Percentiles rank a stretch among this genome's conserved stretches.
Conservation (phyloP, 75 land plant genomes). For the Pinus tabuliformis region DNA sequence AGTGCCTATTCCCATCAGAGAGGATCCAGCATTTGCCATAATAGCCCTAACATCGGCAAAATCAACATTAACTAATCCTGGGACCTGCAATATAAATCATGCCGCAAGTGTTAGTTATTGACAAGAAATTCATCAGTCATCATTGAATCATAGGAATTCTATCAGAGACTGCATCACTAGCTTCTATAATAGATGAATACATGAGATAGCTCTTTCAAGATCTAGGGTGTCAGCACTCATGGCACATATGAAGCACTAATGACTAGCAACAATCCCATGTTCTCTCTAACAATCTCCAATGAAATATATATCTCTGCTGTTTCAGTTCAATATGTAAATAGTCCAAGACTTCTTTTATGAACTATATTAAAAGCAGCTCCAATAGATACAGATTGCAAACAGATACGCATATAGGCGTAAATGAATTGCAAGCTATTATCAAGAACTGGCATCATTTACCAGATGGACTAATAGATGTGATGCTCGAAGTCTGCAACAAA, state of each 20-base stretch:
- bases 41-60: conserved; percentile 98
- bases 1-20: conserved; percentile 95
- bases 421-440: not conserved
- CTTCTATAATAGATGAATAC: too few species aligned
- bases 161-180: too few species aligned
- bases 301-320: not conserved
- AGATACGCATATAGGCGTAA: not conserved
- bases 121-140: not conserved
- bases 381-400: not conserved
- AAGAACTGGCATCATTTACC: not conserved
- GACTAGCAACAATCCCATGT: not conserved
- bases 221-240: not conserved
- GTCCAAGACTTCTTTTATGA: not conserved
- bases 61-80: conserved; percentile 96
- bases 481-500: not conserved
- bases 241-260: not conserved
- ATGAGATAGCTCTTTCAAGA: not conserved
- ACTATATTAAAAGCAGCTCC: not conserved
- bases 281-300: not conserved
- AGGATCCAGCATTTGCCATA: conserved; percentile 96
- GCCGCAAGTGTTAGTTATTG: not conserved
- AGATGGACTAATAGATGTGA: not conserved
- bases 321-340: conserved; percentile 1
- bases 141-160: too few species aligned
- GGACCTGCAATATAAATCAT: conserved; percentile 54